Percentiles rank a stretch among this genome's conserved stretches.
Evolutionary conservation across 2,329 filamentous ascomycete species (phyloP).

Genomic region (Rhynchosporium secalis): DNA sequence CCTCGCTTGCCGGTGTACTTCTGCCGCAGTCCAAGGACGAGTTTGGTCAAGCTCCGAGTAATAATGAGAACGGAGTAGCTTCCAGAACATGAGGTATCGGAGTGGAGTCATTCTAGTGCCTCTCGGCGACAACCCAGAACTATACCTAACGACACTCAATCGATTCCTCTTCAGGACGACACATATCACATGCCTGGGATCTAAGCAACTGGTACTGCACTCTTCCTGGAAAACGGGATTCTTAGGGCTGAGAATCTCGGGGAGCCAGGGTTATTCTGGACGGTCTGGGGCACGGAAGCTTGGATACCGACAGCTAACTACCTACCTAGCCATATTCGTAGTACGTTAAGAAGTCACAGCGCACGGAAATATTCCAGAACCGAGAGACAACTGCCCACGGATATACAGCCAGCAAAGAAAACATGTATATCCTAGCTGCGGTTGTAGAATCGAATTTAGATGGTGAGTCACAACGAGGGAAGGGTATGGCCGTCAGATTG

Average conservation of each 20-base stretch:
- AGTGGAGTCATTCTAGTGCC: too few species aligned
- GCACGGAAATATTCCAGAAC: background rate
- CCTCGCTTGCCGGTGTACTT: too few species aligned
- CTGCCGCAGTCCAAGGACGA: too few species aligned
- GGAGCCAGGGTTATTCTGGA: background rate
- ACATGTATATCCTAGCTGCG: background rate
- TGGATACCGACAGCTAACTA: background rate
- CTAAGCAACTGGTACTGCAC: background rate
- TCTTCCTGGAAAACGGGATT: background rate
- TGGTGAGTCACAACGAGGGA: background rate
- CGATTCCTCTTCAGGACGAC: too few species aligned
- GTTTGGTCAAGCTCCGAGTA: too few species aligned
- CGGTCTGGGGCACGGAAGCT: background rate
- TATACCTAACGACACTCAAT: too few species aligned
- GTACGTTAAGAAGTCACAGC: background rate
- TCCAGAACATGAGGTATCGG: too few species aligned
- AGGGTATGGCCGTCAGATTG: background rate
- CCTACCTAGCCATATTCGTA: too few species aligned
- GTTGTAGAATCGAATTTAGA: too few species aligned
- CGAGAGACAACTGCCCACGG: background rate
- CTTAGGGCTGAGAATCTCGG: background rate
- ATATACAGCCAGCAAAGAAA: background rate
- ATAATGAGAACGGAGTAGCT: too few species aligned
- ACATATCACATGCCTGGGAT: background rate
- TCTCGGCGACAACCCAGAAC: too few species aligned